These are phyloP conservation scores for Corrigiola litoralis DNA, from an alignment of 179 eudicot genomes.

Conservation along the genomic window DNA sequence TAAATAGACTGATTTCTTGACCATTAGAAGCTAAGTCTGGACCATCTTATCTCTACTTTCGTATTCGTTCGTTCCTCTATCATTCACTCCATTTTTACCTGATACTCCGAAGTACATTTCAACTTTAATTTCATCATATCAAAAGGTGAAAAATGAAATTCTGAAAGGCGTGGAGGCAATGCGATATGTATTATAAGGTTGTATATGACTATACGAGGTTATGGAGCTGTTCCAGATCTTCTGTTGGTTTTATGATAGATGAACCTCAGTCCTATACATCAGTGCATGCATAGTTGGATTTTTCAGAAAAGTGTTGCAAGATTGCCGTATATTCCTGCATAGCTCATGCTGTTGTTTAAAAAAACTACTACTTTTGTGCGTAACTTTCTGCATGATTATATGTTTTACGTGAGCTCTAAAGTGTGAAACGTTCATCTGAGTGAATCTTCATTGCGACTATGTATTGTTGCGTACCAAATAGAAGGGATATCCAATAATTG, in stretches of 20 bases:
- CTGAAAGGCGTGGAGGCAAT: background rate
- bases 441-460: no score
- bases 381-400: conserved; percentile 11
- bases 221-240: background rate
- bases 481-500: conserved; percentile 3
- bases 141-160: conserved; percentile 13
- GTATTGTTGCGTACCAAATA: no score
- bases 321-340: background rate
- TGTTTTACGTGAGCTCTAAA: background rate
- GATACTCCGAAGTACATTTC: no score
- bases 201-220: conserved; percentile 2
- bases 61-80: no score
- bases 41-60: no score
- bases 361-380: background rate
- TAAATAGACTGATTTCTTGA: no score
- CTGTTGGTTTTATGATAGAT: no score
- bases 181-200: background rate
- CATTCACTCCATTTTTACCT: no score
- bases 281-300: conserved; percentile 9
- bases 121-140: conserved; percentile 17
- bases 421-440: background rate
- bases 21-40: no score
- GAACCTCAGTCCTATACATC: no score
- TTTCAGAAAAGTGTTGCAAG: no score
- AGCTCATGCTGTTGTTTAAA: conserved; percentile 3